These are phyloP conservation scores for sweet orange (Citrus sinensis) DNA, from an alignment of 345 rosid species.

Conservation along the genomic window DNA sequence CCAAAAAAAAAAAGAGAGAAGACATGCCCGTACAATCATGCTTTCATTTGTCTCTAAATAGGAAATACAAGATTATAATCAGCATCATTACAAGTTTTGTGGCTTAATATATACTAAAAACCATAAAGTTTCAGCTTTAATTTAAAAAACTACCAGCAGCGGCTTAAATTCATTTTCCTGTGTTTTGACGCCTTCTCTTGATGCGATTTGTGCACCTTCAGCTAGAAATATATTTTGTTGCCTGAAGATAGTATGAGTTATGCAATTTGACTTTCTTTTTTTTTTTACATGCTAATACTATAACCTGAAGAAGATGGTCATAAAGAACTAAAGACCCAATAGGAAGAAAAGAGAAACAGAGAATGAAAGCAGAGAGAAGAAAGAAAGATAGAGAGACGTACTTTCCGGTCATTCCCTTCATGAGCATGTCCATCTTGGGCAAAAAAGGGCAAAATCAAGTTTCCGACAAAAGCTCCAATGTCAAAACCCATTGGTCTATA, in stretches of 20 bases:
- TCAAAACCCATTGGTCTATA: slow-evolving; percentile 94
- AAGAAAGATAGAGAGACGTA: slow-evolving; percentile 16
- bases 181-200: not conserved
- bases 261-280: not conserved
- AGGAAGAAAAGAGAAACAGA: too few relatives aligned
- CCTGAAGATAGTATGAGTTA: not conserved
- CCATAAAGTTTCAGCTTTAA: not conserved
- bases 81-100: not conserved
- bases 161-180: too few relatives aligned
- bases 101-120: not conserved
- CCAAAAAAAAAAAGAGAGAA: not conserved
- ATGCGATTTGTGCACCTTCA: not conserved
- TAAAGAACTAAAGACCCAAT: too few relatives aligned
- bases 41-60: not conserved
- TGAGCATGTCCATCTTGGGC: slow-evolving; percentile 87
- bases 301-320: not conserved
- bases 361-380: not conserved
- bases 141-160: not conserved
- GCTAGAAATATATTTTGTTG: too few relatives aligned
- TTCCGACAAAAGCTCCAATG: slow-evolving; percentile 89
- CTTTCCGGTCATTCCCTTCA: slow-evolving; percentile 63
- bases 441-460: slow-evolving; percentile 81
- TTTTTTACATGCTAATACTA: not conserved
- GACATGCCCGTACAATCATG: not conserved
- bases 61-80: not conserved